phyloP scores from a whole-genome alignment of 495 filamentous ascomycete genomes.

The Umbilicaria muhlenbergii region DNA sequence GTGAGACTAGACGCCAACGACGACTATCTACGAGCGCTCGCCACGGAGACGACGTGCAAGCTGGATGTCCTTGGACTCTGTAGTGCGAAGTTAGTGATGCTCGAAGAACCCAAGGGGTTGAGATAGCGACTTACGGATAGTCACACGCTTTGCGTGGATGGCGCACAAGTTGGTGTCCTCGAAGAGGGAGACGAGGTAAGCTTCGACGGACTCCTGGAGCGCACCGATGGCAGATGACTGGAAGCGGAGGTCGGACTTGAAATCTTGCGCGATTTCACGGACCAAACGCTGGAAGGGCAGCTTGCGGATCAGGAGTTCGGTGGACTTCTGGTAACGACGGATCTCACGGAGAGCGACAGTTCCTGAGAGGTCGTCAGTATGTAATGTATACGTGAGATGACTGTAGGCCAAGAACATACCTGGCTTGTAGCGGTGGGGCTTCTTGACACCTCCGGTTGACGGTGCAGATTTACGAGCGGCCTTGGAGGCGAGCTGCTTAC shows the following conservation, averaged over 20 bases:
- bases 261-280: conserved; percentile 99
- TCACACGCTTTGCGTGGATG: conserved; percentile 97
- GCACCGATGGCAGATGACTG: conserved; percentile 99
- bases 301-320: conserved; percentile 99
- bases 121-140: conserved; percentile 15
- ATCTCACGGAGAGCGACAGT: conserved; percentile 99
- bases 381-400: neutral
- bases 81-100: conserved; percentile 40
- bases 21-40: conserved; percentile 60
- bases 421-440: conserved; percentile 99
- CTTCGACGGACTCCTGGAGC: conserved; percentile 99
- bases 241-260: conserved; percentile 99
- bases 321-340: conserved; percentile 99
- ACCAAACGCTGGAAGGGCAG: conserved; percentile 99
- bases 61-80: conserved; percentile 94
- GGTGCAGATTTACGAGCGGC: conserved; percentile 64
- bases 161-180: conserved; percentile 99
- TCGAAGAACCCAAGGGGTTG: neutral
- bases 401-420: conserved; percentile 38
- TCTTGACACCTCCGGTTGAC: conserved; percentile 91
- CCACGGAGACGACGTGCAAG: conserved; percentile 92
- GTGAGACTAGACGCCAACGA: neutral
- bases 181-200: conserved; percentile 99
- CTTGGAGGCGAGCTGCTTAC: conserved; percentile 92
- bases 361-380: conserved; percentile 33